Evolutionary conservation across 768 basidiomycete species (phyloP), one percentile per base, ranked within the genome.

Genomic region (Suillus spraguei): DNA sequence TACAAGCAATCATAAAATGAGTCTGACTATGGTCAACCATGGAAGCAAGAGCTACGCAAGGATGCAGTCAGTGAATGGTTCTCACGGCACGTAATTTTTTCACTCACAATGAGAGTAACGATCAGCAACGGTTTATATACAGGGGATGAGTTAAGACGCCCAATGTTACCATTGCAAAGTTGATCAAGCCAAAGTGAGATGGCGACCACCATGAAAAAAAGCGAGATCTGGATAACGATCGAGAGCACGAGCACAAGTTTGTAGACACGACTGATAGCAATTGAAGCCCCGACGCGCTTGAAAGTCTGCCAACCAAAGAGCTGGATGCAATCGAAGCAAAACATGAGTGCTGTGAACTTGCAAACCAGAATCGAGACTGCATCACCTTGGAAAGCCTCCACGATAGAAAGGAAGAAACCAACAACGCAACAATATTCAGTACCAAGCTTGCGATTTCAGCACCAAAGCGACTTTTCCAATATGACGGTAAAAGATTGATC

Each of bases 301-400:
- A 93, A 94, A 0, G 91, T 94, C 74, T 91, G 90, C 91, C 91
- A 94, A 50, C 92, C 90, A 72, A 91, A 94, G 17, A 81, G 70
- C 89, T 91, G 60, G 39, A 47, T 5, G 16, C 42, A 52, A 20
- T 36, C 20, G 9, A 32, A 28, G 22, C 16, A 60, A 16, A 42
- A 24, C 22, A 41, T 17, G 58, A 41, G 44, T 52, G 14, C 28
- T 20, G 46, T n/a, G 33, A 22, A 39, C 61, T 33, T 41, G 42
- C 47, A 33, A 61, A 44, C 58, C 54, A 32, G 44, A 38, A 14
- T 35, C 33, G 11, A 53, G 33, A 53, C 49, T 66, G 68, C 22
- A 66, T 32, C 60, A 91, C 91, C 83, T 89, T 91, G 69, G 89
- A 80, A 33, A 94, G 79, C 68, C 80, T 86, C 88, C 89, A 93